These are phyloP conservation scores for Rhizophagus sp. DNA, from an alignment of 192 early-diverging fungal genomes.

Conservation along the genomic window DNA sequence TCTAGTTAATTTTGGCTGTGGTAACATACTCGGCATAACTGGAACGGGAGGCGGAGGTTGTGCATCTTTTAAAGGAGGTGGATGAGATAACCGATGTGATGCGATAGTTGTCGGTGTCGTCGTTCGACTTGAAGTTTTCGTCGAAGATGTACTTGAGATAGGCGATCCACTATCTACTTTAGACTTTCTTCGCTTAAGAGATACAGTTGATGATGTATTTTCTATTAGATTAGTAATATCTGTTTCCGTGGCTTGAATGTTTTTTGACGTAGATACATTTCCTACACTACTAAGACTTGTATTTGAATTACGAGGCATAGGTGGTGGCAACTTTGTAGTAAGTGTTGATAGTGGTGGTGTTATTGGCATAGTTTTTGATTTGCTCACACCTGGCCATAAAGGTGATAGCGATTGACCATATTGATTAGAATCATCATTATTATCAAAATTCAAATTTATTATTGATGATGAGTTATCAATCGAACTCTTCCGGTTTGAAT, in stretches of 20 bases:
- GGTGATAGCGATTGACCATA: conserved; percentile 14
- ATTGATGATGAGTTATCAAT: not conserved
- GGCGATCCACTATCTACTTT: not conserved
- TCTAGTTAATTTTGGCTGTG: conserved; percentile 19
- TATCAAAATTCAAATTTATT: conserved; percentile 9
- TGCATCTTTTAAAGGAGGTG: conserved; percentile 5
- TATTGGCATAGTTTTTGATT: conserved; percentile 30
- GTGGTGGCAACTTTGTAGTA: conserved; percentile 20
- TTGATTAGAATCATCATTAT: not conserved
- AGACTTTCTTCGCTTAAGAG: not conserved
- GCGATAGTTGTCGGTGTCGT: conserved; percentile 1
- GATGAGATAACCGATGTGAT: conserved; percentile 15
- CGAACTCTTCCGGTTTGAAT: not conserved
- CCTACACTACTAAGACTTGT: conserved; percentile 5
- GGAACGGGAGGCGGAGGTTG: conserved; percentile 24
- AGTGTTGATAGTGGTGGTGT: not conserved
- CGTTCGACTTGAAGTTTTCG: conserved; percentile 11
- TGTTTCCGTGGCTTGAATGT: conserved; percentile 10
- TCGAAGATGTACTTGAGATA: not conserved
- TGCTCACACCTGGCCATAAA: not conserved
- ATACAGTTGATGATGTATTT: not conserved
- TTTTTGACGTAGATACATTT: conserved; percentile 15
- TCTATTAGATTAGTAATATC: not conserved
- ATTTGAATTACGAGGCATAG: conserved; percentile 18
- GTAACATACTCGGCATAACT: conserved; percentile 21